Percentiles rank a stretch among this genome's conserved stretches.
Conservation (phyloP, 208 protist genomes). For the Trypanosoma mega region DNA sequence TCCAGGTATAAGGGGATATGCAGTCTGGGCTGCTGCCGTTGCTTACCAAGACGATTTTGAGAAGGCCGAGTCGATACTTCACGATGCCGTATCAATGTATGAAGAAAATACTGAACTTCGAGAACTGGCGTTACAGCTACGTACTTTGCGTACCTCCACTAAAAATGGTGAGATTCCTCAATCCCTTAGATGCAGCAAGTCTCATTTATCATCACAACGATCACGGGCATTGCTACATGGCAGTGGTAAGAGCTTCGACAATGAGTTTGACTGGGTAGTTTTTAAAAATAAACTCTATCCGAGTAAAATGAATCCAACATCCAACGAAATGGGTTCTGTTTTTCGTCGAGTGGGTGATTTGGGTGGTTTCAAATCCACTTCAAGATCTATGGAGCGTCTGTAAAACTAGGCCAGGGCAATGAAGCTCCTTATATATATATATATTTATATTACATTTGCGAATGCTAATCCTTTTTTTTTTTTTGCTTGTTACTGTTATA, state of each 20-base stretch:
- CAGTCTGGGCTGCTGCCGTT: constrained; percentile 68
- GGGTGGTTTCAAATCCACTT: constrained; percentile 72
- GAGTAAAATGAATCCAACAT: constrained; percentile 79
- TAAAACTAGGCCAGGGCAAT: constrained; percentile 7
- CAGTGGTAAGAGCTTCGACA: constrained; percentile 70
- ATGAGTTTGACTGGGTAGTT: constrained; percentile 80
- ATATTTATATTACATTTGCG: constrained; percentile 20
- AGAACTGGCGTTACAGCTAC: constrained; percentile 20
- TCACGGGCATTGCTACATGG: constrained; percentile 48
- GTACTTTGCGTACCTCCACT: constrained; percentile 26
- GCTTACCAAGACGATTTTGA: constrained; percentile 85
- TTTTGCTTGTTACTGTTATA: background rate
- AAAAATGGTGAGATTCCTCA: constrained; percentile 20
- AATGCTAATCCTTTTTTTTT: constrained; percentile 2
- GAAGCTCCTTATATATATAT: background rate
- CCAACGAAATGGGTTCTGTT: constrained; percentile 83
- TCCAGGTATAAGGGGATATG: constrained; percentile 43
- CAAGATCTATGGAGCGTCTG: constrained; percentile 64
- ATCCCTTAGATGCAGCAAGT: constrained; percentile 24
- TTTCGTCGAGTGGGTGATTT: constrained; percentile 83
- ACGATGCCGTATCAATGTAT: constrained; percentile 58
- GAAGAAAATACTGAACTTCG: constrained; percentile 33
- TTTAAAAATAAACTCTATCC: constrained; percentile 86
- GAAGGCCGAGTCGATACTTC: constrained; percentile 51
- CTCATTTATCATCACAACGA: constrained; percentile 48